Evolutionary conservation across 1,139 yeast genomes (phyloP).

Genomic region (Hansenula sp.): DNA sequence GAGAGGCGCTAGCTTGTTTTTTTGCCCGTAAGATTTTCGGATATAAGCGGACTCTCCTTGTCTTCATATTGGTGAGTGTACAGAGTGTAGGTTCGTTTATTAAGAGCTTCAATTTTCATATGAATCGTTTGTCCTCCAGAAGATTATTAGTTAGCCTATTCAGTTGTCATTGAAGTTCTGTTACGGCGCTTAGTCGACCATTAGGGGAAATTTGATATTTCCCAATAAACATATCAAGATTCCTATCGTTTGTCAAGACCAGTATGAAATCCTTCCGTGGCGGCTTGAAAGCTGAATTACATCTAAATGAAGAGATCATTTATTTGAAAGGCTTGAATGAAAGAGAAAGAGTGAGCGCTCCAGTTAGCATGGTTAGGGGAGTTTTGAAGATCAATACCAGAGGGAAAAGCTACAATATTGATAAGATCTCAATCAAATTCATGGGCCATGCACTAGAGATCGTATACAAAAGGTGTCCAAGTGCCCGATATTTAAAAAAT

Average conservation of each 20-base stretch:
- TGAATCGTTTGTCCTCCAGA: too few species aligned
- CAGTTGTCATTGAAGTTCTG: too few species aligned
- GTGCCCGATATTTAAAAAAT: conserved; percentile 5
- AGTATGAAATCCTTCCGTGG: too few species aligned
- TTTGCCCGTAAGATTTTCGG: conserved; percentile 5
- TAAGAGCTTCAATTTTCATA: too few species aligned
- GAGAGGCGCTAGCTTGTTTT: conserved; percentile 77
- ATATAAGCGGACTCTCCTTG: neutral
- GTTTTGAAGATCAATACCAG: conserved; percentile 10
- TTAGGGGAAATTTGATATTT: too few species aligned
- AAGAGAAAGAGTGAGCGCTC: conserved; percentile 13
- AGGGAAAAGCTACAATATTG: conserved; percentile 4
- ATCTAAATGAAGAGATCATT: conserved; percentile 11
- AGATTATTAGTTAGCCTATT: too few species aligned
- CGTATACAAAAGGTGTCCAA: neutral
- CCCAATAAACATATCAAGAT: too few species aligned
- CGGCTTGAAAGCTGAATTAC: conserved; percentile 7
- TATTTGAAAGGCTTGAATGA: conserved; percentile 14
- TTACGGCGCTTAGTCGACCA: too few species aligned
- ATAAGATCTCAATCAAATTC: conserved; percentile 10
- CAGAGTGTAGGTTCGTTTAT: too few species aligned
- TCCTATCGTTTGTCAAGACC: too few species aligned
- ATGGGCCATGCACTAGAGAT: conserved; percentile 13
- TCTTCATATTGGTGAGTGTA: too few species aligned
- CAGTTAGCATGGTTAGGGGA: conserved; percentile 12